A percentile compares a stretch with the other conserved stretches of the same genome.
Evolutionary conservation across 2,329 filamentous ascomycete genomes (phyloP).

Genomic region (Fusarium mangiferae): DNA sequence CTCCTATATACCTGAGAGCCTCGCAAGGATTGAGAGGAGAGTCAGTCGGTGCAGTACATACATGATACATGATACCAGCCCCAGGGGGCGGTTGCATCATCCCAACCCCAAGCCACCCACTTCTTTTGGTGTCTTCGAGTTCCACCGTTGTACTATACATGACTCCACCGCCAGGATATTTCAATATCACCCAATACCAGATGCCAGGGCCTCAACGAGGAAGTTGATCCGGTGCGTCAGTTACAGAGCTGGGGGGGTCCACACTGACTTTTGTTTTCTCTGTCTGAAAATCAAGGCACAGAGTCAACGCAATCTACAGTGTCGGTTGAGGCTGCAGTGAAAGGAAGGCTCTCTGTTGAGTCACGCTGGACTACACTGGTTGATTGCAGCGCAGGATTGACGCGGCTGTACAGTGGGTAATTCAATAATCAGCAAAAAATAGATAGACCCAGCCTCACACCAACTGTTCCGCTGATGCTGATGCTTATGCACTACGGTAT

Average conservation of each 20-base stretch:
- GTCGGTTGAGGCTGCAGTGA: not conserved
- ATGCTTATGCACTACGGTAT: not conserved
- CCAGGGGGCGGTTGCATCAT: slow-evolving; percentile 40
- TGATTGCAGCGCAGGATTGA: slow-evolving; percentile 2
- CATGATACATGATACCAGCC: slow-evolving; percentile 28
- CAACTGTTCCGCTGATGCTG: slow-evolving; percentile 6
- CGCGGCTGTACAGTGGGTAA: slow-evolving; percentile 10
- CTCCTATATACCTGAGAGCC: slow-evolving; percentile 33
- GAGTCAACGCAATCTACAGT: slow-evolving; percentile 28
- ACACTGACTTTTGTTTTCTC: slow-evolving; percentile 1
- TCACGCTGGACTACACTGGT: not conserved
- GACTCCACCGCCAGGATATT: slow-evolving; percentile 22
- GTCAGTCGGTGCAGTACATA: slow-evolving; percentile 11
- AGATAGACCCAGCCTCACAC: slow-evolving; percentile 7
- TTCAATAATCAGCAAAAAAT: slow-evolving; percentile 23
- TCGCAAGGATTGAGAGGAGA: slow-evolving; percentile 26
- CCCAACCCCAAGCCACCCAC: slow-evolving; percentile 35
- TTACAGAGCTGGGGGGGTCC: slow-evolving; percentile 23
- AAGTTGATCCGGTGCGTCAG: slow-evolving; percentile 35
- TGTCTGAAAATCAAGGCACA: slow-evolving; percentile 22
- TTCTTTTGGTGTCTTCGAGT: slow-evolving; percentile 14
- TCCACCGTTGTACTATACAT: slow-evolving; percentile 4
- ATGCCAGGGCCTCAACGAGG: slow-evolving; percentile 31
- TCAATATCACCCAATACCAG: slow-evolving; percentile 28
- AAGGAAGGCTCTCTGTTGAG: not conserved